Base-by-base conservation (phyloP, 345 rosid species). In the Camelina laxa region DNA sequence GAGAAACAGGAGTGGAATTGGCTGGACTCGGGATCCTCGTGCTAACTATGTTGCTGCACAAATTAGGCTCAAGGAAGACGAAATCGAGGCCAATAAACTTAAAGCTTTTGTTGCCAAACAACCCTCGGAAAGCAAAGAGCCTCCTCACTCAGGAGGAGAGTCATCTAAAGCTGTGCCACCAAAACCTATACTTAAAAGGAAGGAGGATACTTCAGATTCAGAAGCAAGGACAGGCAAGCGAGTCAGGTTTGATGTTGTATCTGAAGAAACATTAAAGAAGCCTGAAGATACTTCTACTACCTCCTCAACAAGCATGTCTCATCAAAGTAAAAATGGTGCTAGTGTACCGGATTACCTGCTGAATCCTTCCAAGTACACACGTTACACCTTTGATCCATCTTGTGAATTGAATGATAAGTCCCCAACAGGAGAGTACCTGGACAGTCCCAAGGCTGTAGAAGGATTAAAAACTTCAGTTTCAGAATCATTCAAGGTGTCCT, bases 31-130 rank as follows among this genome's bases (percentile, higher is more conserved):
- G 61, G 99, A 92, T 63, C 87, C 82, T 17, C 87, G 90, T 30
- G 99, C 97, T 44, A 89, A 87, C 80, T 85, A 59, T 71, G 4
- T 80, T 41, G 91, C 96, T 72, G 97, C 98, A 1, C 84, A 76
- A 73, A 65, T 87, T 49, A 88, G 97, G 85, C 85, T 92, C 17
- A 81, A 78, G 77, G 98, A 92, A 81, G 99, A 92, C 55, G 89
- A 82, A 56, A 82, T 78, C 44, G 91, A 88, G 51, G 90, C 92
- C 45, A 27, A 17, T 30, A 83, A 75, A 17, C 8, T 49, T 16
- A 76, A 69, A 21, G 51, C 72, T 70, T 57, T 70, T 82, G 64
- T 70, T 82, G 59, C 57, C n/a, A 74, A 54, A 53, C 74, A 65
- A 20, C 67, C 70, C 74, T 74, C 70, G 5, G 75, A 75, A 60